phyloP scores from a whole-genome alignment of 768 basidiomycete genomes.

The Nevesoporus exiguus region DNA sequence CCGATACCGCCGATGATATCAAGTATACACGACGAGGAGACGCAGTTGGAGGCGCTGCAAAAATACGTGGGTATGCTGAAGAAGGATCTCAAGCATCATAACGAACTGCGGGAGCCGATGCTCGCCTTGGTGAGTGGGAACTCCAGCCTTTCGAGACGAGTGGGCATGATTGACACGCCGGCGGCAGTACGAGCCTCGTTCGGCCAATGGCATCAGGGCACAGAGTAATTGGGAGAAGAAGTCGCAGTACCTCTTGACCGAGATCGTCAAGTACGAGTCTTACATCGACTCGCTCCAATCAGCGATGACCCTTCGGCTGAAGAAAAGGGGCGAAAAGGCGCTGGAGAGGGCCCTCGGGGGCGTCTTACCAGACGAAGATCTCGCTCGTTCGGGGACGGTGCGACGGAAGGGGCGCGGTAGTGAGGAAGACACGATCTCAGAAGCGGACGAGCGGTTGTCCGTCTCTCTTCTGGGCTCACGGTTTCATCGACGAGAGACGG shows the following conservation, averaged over 20 bases:
- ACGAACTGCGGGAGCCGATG: slow-evolving; percentile 83
- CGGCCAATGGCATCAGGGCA: slow-evolving; percentile 71
- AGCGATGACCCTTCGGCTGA: slow-evolving; percentile 81
- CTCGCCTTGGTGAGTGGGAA: slow-evolving; percentile 53
- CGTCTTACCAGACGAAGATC: slow-evolving; percentile 31
- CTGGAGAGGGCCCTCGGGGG: slow-evolving; percentile 55
- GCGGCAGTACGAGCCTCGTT: slow-evolving; percentile 65
- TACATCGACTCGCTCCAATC: slow-evolving; percentile 87
- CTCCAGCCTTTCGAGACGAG: not conserved
- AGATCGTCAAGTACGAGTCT: slow-evolving; percentile 93
- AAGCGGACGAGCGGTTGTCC: slow-evolving; percentile 40
- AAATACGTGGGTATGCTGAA: slow-evolving; percentile 76
- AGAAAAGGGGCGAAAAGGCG: slow-evolving; percentile 87
- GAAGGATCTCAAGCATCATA: slow-evolving; percentile 78
- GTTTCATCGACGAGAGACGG: slow-evolving; percentile 43
- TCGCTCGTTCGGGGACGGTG: slow-evolving; percentile 26
- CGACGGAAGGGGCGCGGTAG: slow-evolving; percentile 40
- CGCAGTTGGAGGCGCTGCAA: slow-evolving; percentile 84
- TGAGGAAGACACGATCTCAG: slow-evolving; percentile 47
- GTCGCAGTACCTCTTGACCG: slow-evolving; percentile 82
- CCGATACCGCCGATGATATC: slow-evolving; percentile 81
- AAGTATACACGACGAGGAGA: slow-evolving; percentile 88
- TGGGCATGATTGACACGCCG: not conserved
- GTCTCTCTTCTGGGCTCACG: slow-evolving; percentile 27
- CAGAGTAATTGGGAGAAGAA: slow-evolving; percentile 91